phyloP scores from a whole-genome alignment of 495 filamentous ascomycete species.

The Neohortaea acidophila region DNA sequence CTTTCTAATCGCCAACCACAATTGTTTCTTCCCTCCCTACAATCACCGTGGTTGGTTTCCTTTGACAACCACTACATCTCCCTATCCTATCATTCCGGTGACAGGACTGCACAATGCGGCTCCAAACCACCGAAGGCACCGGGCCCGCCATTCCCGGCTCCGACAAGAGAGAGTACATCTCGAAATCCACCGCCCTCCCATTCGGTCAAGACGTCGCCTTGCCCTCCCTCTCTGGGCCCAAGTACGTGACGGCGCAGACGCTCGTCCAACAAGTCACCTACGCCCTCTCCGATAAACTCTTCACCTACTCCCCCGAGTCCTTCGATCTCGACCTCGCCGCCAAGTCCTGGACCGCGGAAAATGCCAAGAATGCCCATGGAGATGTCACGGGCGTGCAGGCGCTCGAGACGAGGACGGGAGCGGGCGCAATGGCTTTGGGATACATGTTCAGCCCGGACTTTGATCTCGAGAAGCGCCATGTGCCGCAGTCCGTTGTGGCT shows the following conservation, averaged over 20 bases:
- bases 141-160: slow-evolving; percentile 3
- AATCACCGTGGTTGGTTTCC: no score
- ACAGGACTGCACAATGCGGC: slow-evolving; percentile 7
- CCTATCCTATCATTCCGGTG: not conserved
- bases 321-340: slow-evolving; percentile 78
- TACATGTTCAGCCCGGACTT: slow-evolving; percentile 97
- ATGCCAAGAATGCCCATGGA: slow-evolving; percentile 64
- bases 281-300: slow-evolving; percentile 84
- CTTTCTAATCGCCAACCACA: no score
- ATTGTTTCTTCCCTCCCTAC: no score
- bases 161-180: not conserved
- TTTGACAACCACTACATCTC: no score
- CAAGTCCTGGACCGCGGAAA: slow-evolving; percentile 51
- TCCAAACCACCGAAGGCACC: slow-evolving; percentile 12
- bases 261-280: slow-evolving; percentile 94
- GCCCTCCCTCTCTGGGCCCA: slow-evolving; percentile 65
- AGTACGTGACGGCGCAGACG: slow-evolving; percentile 79
- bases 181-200: slow-evolving; percentile 41
- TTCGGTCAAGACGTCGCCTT: slow-evolving; percentile 45
- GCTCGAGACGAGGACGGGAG: slow-evolving; percentile 77
- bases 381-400: slow-evolving; percentile 59
- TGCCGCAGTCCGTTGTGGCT: slow-evolving; percentile 80
- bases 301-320: slow-evolving; percentile 85
- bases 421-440: slow-evolving; percentile 80
- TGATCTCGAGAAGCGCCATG: slow-evolving; percentile 73